Conservation (phyloP, 140 eudicot genomes). For the Anethum foeniculum region DNA sequence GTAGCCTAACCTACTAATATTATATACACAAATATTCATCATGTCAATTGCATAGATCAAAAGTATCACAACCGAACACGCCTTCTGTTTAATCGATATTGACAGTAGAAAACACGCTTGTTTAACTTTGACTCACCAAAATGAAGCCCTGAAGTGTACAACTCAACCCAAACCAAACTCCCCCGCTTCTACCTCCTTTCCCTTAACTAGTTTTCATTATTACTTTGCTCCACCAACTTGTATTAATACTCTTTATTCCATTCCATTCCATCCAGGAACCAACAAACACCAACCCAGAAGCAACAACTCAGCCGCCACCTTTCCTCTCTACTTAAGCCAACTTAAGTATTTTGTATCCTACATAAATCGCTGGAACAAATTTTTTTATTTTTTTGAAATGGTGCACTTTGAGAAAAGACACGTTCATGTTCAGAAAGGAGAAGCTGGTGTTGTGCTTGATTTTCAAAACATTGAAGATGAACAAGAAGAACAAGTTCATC, state of each 20-base stretch:
- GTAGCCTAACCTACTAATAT: no score
- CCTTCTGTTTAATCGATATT: neutral
- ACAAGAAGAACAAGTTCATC: conserved; percentile 5
- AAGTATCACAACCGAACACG: neutral
- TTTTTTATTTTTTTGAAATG: conserved; percentile 12
- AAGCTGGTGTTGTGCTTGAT: conserved; percentile 8
- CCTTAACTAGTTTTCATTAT: neutral
- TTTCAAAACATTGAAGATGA: conserved; percentile 41
- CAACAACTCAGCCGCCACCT: neutral
- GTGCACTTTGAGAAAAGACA: conserved; percentile 49
- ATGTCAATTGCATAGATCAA: no score
- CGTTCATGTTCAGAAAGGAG: conserved; percentile 33
- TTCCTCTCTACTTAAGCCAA: neutral
- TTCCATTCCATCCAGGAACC: neutral
- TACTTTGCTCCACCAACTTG: neutral
- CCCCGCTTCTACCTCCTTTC: neutral
- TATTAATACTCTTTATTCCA: neutral
- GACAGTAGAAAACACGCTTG: no score
- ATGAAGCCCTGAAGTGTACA: neutral
- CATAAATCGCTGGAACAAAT: neutral
- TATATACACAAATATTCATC: no score
- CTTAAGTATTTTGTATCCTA: neutral
- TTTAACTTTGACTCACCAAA: neutral
- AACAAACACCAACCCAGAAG: neutral
- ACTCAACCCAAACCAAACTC: neutral